These are phyloP conservation scores for Solanum sparsipilum DNA, from an alignment of 257 asterid genomes.

Conservation along the genomic window DNA sequence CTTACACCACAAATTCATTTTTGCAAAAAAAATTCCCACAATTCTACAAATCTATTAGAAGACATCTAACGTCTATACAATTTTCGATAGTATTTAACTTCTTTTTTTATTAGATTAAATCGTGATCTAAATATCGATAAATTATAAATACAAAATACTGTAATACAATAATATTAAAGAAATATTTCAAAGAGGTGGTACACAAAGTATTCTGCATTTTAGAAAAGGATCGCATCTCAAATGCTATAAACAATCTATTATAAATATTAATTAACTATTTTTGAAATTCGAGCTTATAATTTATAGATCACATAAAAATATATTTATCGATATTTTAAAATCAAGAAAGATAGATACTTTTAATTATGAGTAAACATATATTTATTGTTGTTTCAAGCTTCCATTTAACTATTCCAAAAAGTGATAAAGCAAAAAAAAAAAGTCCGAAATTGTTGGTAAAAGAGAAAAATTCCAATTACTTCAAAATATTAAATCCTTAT, in stretches of 20 bases:
- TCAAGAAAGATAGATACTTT: too few species aligned
- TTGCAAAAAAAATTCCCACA: too few species aligned
- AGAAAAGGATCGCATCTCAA: too few species aligned
- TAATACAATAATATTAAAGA: too few species aligned
- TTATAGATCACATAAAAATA: too few species aligned
- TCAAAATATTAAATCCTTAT: neutral
- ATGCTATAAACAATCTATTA: neutral
- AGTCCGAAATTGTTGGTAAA: neutral
- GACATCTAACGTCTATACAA: neutral
- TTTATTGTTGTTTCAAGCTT: neutral
- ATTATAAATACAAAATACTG: too few species aligned
- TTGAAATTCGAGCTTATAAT: neutral
- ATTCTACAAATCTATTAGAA: too few species aligned
- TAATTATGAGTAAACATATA: too few species aligned
- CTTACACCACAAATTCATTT: too few species aligned
- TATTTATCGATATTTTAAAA: neutral
- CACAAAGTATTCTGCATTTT: too few species aligned
- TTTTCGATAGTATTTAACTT: neutral
- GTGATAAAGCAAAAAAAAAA: neutral
- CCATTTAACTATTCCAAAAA: neutral
- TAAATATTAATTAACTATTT: neutral
- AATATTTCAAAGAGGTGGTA: neutral
- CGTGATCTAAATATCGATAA: neutral
- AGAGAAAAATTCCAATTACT: neutral
- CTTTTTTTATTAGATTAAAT: too few species aligned